Evolutionary conservation across 495 filamentous ascomycete genomes (phyloP), one percentile per base, ranked within the genome.

Genomic region (Neohortaea acidophila): DNA sequence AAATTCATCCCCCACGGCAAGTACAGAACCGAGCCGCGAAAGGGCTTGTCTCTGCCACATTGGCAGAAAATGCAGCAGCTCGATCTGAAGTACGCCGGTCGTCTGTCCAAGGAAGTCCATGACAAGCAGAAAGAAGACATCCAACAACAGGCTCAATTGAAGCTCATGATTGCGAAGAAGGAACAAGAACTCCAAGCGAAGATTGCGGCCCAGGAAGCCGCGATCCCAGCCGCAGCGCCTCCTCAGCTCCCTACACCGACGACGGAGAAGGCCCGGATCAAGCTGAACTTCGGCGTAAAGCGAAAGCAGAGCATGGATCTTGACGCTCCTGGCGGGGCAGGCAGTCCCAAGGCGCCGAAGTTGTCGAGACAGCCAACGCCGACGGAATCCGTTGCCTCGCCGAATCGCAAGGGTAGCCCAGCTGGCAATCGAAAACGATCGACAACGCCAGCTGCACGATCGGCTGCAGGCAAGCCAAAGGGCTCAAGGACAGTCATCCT

Each of bases 1-100:
- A 29, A 34, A 5, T 61, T 61, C 41, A 48, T 31, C 14, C 21
- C 17, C 30, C 8, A 44, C 29, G 21, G 27, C 32, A 27, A 52
- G 44, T 23, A 53, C 42, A 2, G 51, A 13, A 38, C 33, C 26
- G 11, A 32, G 33, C 45, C 49, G 18, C 14, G 18, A 7, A 44
- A 41, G 35, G 17, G 20, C 5, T 33, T 50, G 10, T 20, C 22
- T 30, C 20, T 28, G 24, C 33, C 45, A n/a, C 31, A 45, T n/a
- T 41, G 36, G 47, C 29, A 50, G 31, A 25, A 14, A 18, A 29
- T 50, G 33, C 31, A 33, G 19, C 11, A 32, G 18, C 27, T 45
- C 7, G 42, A 38, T 19, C 21, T 50, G 33, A 17, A 10, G 14
- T 50, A 50, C 24, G 42, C 37, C n/a, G 47, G 47, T 0, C 47